A percentile compares a stretch with the other conserved stretches of the same genome.
Evolutionary conservation across 306 rosid species (phyloP).

Genomic region (Corylus heterophylla): DNA sequence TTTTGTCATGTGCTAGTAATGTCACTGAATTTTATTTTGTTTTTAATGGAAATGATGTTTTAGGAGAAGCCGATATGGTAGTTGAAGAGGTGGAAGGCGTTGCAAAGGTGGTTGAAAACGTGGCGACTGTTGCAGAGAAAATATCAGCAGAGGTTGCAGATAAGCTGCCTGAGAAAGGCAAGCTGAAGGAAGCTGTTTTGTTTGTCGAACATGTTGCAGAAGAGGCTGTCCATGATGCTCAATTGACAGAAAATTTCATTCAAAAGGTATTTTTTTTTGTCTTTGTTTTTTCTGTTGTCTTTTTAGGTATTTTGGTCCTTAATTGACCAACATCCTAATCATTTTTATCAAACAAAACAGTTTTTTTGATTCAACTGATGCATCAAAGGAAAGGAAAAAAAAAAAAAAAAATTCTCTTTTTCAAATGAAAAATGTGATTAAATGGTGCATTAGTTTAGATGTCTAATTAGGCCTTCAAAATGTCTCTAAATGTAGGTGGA

Average conservation of each 20-base stretch:
- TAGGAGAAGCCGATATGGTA: conserved; percentile 52
- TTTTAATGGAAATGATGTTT: neutral
- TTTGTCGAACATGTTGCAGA: conserved; percentile 46
- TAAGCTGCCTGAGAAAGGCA: conserved; percentile 42
- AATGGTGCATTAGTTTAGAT: no score
- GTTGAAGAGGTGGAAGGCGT: conserved; percentile 52
- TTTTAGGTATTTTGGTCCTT: no score
- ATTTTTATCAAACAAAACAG: no score
- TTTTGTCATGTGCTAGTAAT: neutral
- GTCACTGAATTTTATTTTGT: neutral
- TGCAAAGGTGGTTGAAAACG: conserved; percentile 48
- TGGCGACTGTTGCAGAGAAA: conserved; percentile 50
- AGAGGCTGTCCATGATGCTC: conserved; percentile 56
- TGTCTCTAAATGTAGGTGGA: conserved; percentile 37
- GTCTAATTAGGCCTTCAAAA: no score
- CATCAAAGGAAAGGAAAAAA: no score
- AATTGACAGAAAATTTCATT: conserved; percentile 42
- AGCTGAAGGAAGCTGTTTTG: conserved; percentile 45
- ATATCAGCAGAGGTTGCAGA: conserved; percentile 48
- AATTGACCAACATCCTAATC: no score
- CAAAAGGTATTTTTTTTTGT: conserved; percentile 48
- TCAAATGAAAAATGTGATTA: no score
- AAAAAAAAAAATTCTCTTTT: no score
- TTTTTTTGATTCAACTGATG: no score
- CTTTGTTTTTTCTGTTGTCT: no score